Evolutionary conservation across 2,329 filamentous ascomycete species (phyloP).

Genomic region (Fulvia fulva): DNA sequence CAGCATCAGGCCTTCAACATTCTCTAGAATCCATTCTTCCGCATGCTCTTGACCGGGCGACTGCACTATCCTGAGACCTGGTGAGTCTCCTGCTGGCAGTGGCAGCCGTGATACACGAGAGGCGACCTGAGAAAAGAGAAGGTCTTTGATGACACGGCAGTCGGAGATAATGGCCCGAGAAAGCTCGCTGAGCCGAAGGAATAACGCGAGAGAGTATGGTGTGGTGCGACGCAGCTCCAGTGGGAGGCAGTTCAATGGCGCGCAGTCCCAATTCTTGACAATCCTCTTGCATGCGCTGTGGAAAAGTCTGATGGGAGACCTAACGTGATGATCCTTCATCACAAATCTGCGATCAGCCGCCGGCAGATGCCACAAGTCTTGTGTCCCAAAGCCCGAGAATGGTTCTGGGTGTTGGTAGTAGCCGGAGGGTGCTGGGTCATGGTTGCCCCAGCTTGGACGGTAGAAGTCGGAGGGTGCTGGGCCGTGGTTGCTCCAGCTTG

Average conservation of each 20-base stretch:
- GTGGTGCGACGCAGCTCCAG: not conserved
- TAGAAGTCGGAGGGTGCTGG: not conserved
- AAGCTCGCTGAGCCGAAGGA: not conserved
- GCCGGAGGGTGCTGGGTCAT: not conserved
- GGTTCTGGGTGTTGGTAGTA: not conserved
- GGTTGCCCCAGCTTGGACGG: too few relatives aligned
- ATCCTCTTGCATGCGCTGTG: not conserved
- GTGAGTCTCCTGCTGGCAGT: not conserved
- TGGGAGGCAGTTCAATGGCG: not conserved
- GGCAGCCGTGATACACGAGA: not conserved
- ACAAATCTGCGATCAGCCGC: not conserved
- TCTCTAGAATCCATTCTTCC: not conserved
- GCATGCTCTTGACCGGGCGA: not conserved
- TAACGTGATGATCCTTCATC: not conserved
- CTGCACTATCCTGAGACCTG: not conserved
- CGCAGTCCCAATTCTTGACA: not conserved
- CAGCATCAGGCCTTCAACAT: not conserved
- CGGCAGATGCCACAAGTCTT: conserved; percentile 1
- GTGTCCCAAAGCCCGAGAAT: not conserved
- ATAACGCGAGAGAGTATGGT: not conserved
- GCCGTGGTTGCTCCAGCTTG: not conserved
- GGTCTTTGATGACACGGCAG: not conserved
- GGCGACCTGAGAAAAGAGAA: not conserved
- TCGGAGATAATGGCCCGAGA: not conserved
- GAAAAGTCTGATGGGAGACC: not conserved